Evolutionary conservation across 331 rosid species (phyloP).

Genomic region (Stylosanthes scabra): DNA sequence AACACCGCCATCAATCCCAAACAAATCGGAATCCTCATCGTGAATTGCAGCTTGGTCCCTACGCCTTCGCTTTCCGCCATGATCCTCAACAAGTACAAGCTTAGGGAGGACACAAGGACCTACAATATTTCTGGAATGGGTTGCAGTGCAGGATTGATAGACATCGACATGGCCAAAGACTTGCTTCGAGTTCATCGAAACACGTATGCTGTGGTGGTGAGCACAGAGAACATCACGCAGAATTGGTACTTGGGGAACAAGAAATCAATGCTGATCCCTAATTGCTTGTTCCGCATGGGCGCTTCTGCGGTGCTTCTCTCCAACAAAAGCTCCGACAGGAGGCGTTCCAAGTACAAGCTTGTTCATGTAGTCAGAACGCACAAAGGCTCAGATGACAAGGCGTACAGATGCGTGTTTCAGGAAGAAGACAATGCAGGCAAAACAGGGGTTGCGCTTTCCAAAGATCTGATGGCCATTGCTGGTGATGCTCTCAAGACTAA

Average conservation of each 20-base stretch:
- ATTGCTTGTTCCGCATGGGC: conserved; percentile 71
- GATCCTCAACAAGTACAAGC: conserved; percentile 67
- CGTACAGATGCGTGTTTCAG: conserved; percentile 61
- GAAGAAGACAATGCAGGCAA: conserved; percentile 60
- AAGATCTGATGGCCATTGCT: conserved; percentile 72
- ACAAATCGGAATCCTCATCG: conserved; percentile 67
- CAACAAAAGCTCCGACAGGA: conserved; percentile 43
- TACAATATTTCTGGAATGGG: conserved; percentile 80
- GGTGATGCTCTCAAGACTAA: conserved; percentile 66
- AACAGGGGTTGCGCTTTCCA: conserved; percentile 64
- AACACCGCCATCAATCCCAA: conserved; percentile 47
- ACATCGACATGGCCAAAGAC: conserved; percentile 69
- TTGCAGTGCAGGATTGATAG: conserved; percentile 79
- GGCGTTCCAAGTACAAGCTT: conserved; percentile 63
- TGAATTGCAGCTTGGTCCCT: conserved; percentile 68
- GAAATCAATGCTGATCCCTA: conserved; percentile 71
- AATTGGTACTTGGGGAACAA: conserved; percentile 79
- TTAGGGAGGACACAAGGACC: conserved; percentile 55
- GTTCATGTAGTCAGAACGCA: conserved; percentile 71
- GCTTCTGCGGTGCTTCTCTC: conserved; percentile 67
- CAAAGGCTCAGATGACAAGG: conserved; percentile 63
- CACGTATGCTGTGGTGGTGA: conserved; percentile 67
- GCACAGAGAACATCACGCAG: conserved; percentile 77
- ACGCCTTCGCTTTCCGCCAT: conserved; percentile 76
- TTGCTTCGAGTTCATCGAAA: conserved; percentile 69